Percentiles rank a stretch among this genome's conserved stretches.
These are phyloP conservation scores for Cajanus cajan DNA, from an alignment of 306 rosid species.

Conservation along the genomic window DNA sequence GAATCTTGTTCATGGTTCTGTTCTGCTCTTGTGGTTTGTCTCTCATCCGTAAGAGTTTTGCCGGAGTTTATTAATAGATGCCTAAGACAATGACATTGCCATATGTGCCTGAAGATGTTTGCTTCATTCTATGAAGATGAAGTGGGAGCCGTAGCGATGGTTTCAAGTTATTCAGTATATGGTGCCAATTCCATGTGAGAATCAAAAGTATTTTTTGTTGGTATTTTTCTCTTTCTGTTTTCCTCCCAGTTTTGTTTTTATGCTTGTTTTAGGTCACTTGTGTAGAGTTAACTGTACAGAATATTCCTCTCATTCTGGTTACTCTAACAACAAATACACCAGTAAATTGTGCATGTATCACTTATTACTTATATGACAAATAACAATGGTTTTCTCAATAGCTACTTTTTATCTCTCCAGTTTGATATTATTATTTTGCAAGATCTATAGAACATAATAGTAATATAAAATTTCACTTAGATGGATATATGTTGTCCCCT, in stretches of 20 bases:
- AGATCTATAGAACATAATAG: background rate
- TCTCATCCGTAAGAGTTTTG: slow-evolving; percentile 6
- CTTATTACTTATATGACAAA: slow-evolving; percentile 29
- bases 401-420: slow-evolving; percentile 12
- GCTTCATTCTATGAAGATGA: slow-evolving; percentile 29
- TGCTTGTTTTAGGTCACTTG: slow-evolving; percentile 33
- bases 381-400: slow-evolving; percentile 23
- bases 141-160: slow-evolving; percentile 19
- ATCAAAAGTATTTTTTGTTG: slow-evolving; percentile 44
- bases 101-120: no score
- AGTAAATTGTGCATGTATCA: slow-evolving; percentile 46
- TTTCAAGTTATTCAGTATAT: slow-evolving; percentile 12
- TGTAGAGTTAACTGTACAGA: slow-evolving; percentile 57
- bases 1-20: slow-evolving; percentile 8
- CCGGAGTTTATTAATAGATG: slow-evolving; percentile 2
- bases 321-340: slow-evolving; percentile 48
- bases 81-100: no score
- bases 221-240: slow-evolving; percentile 24
- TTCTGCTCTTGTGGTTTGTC: slow-evolving; percentile 15
- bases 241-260: slow-evolving; percentile 33
- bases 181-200: slow-evolving; percentile 1
- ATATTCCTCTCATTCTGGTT: slow-evolving; percentile 30
- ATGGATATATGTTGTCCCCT: background rate
- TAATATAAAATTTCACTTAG: background rate
- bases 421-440: slow-evolving; percentile 1